Percentiles rank a stretch among this genome's conserved stretches.
phyloP scores from a whole-genome alignment of 495 filamentous ascomycete species.

The Monascus purpureus region DNA sequence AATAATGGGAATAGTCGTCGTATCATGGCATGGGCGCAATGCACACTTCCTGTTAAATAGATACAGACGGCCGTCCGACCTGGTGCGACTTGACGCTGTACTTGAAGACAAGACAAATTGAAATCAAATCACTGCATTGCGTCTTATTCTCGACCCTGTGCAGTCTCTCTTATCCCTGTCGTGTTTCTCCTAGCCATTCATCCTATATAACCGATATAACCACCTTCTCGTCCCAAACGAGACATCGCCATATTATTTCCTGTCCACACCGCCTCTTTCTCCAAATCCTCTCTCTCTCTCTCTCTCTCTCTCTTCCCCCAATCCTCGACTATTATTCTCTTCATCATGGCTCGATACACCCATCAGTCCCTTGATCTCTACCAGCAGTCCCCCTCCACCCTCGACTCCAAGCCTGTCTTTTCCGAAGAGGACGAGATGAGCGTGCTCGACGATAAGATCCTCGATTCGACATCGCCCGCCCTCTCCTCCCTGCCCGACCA shows the following conservation, averaged over 20 bases:
- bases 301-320: conserved; percentile 14
- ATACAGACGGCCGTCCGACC: too few relatives aligned
- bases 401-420: conserved; percentile 49
- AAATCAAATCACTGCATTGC: too few relatives aligned
- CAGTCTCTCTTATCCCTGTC: background rate
- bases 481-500: conserved; percentile 49
- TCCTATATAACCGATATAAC: background rate
- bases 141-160: background rate
- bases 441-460: conserved; percentile 75
- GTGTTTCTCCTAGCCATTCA: background rate
- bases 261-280: conserved; percentile 5
- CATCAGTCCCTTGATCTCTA: conserved; percentile 43
- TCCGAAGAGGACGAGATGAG: conserved; percentile 70
- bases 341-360: conserved; percentile 30
- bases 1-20: too few relatives aligned
- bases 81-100: too few relatives aligned
- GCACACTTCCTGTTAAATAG: too few relatives aligned
- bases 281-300: conserved; percentile 5
- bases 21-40: too few relatives aligned
- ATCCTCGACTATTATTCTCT: conserved; percentile 7
- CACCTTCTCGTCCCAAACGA: conserved; percentile 1
- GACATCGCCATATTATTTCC: conserved; percentile 5
- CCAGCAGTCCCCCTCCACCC: conserved; percentile 43
- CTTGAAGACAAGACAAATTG: too few relatives aligned
- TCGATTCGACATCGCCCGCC: conserved; percentile 56